phyloP scores from a whole-genome alignment of 2,329 filamentous ascomycete genomes.

The Aspergillus intermedius region DNA sequence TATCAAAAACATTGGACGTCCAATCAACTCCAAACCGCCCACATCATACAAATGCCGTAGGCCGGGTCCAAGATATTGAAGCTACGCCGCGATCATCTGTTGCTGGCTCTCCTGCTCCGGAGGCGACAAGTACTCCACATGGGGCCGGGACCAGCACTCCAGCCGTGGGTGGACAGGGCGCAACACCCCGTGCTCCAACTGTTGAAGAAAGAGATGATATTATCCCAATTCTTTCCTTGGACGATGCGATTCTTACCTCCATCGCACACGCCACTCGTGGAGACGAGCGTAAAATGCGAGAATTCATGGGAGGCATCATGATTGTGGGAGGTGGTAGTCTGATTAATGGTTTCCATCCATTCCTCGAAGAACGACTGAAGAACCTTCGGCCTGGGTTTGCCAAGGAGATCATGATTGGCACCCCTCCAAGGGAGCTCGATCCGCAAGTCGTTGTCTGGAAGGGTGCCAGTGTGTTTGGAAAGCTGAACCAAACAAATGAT shows the following conservation, averaged over 20 bases:
- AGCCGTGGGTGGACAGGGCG: constrained; percentile 21
- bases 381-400: constrained; percentile 54
- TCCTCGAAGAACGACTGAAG: constrained; percentile 76
- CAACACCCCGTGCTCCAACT: constrained; percentile 35
- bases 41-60: constrained; percentile 63
- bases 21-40: constrained; percentile 44
- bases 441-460: constrained; percentile 98
- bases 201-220: constrained; percentile 67
- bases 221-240: constrained; percentile 74
- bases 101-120: constrained; percentile 79
- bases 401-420: constrained; percentile 62
- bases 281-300: constrained; percentile 87
- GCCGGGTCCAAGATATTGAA: constrained; percentile 61
- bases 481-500: constrained; percentile 79
- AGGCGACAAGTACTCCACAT: constrained; percentile 63
- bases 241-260: constrained; percentile 81
- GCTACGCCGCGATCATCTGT: constrained; percentile 78
- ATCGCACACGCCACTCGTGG: constrained; percentile 80
- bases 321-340: constrained; percentile 80
- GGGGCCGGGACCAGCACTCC: constrained; percentile 41
- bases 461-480: constrained; percentile 91
- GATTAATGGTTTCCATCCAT: constrained; percentile 69
- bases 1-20: constrained; percentile 19
- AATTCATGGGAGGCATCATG: constrained; percentile 86
- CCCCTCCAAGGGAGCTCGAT: constrained; percentile 84